A percentile compares a stretch with the other conserved stretches of the same genome.
Evolutionary conservation across 768 basidiomycete genomes (phyloP).

Genomic region (Amanita subjunquillea): DNA sequence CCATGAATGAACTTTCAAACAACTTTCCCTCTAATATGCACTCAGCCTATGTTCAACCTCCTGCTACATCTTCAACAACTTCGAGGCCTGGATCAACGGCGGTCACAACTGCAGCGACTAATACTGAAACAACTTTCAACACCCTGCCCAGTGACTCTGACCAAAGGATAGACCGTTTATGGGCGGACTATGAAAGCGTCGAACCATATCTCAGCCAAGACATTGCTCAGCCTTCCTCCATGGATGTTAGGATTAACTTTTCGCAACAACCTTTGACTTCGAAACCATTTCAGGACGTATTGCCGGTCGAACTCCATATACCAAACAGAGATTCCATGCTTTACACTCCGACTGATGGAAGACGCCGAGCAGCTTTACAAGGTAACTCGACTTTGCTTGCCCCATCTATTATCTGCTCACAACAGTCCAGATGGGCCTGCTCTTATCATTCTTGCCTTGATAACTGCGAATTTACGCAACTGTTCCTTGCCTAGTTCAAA

Average conservation of each 20-base stretch:
- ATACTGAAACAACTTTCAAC: slow-evolving; percentile 21
- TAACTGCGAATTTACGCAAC: slow-evolving; percentile 85
- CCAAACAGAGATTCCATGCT: slow-evolving; percentile 60
- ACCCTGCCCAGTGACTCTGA: slow-evolving; percentile 76
- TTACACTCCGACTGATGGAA: slow-evolving; percentile 32
- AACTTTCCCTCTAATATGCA: slow-evolving; percentile 20
- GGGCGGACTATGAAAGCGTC: slow-evolving; percentile 80
- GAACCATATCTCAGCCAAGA: slow-evolving; percentile 59
- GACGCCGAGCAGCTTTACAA: slow-evolving; percentile 46
- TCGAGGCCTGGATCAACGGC: slow-evolving; percentile 19
- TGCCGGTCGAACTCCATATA: slow-evolving; percentile 69
- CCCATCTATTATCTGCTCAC: background rate
- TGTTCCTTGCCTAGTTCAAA: slow-evolving; percentile 81
- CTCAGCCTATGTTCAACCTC: slow-evolving; percentile 23
- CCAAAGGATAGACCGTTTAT: slow-evolving; percentile 70
- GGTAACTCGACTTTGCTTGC: slow-evolving; percentile 25
- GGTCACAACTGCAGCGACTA: slow-evolving; percentile 12
- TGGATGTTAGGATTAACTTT: slow-evolving; percentile 51
- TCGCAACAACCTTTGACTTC: slow-evolving; percentile 26
- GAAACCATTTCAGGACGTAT: slow-evolving; percentile 59
- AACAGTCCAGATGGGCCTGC: slow-evolving; percentile 67
- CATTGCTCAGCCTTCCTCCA: slow-evolving; percentile 30
- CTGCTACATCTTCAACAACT: slow-evolving; percentile 17
- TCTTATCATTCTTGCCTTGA: slow-evolving; percentile 75
- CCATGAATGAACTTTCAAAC: slow-evolving; percentile 59